Percentiles rank a stretch among this genome's conserved stretches.
Evolutionary conservation across 768 basidiomycete species (phyloP).

Genomic region (Amanita thiersii): DNA sequence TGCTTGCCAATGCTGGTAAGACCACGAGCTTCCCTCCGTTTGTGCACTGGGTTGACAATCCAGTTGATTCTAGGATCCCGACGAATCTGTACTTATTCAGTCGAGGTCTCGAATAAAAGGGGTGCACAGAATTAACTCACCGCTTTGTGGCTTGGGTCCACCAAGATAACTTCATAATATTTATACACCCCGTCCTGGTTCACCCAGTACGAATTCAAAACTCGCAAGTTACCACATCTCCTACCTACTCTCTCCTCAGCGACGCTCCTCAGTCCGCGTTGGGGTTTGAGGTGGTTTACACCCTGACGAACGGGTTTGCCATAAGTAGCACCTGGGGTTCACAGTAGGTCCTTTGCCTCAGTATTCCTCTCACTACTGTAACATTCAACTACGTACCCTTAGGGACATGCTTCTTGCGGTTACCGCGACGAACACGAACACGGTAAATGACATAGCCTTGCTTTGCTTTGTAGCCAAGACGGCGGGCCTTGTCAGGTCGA

Average conservation of each 20-base stretch:
- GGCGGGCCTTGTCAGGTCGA: slow-evolving; percentile 97
- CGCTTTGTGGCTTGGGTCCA: slow-evolving; percentile 92
- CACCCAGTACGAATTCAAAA: slow-evolving; percentile 98
- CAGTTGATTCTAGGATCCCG: slow-evolving; percentile 98
- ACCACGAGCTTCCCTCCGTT: slow-evolving; percentile 95
- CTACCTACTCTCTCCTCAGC: slow-evolving; percentile 98
- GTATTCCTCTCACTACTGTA: too few species aligned
- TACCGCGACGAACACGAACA: slow-evolving; percentile 93
- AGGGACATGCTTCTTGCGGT: slow-evolving; percentile 97
- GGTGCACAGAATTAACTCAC: slow-evolving; percentile 34
- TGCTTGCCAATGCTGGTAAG: slow-evolving; percentile 96
- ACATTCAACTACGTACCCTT: slow-evolving; percentile 57
- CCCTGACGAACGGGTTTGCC: slow-evolving; percentile 99
- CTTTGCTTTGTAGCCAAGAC: slow-evolving; percentile 99
- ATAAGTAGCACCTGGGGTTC: slow-evolving; percentile 91
- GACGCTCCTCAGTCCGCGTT: slow-evolving; percentile 84
- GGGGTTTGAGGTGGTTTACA: slow-evolving; percentile 98
- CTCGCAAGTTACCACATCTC: slow-evolving; percentile 93
- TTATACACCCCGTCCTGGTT: slow-evolving; percentile 99
- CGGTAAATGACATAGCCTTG: slow-evolving; percentile 99
- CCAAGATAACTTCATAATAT: slow-evolving; percentile 98
- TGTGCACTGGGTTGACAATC: slow-evolving; percentile 98
- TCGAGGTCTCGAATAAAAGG: neutral
- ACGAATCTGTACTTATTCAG: slow-evolving; percentile 55
- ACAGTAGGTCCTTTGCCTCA: too few species aligned